Conservation (phyloP, 169 alveolate genomes). For the Plasmodium reichenowi region DNA sequence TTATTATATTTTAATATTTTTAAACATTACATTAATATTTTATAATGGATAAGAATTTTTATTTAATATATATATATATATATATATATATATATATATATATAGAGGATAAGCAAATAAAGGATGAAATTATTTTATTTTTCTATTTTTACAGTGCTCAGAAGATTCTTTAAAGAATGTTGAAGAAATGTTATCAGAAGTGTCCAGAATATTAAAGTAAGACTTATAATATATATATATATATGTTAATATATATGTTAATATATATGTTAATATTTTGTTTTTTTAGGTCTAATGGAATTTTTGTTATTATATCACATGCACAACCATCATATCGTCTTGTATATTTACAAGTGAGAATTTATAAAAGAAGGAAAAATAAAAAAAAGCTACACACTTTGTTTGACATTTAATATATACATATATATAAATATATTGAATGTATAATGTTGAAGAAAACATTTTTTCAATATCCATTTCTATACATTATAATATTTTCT, state of each 20-base stretch:
- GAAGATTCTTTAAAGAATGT: conserved; percentile 61
- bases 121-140: neutral
- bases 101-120: neutral
- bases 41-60: too few species aligned
- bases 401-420: neutral
- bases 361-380: neutral
- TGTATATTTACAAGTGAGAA: conserved; percentile 53
- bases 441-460: neutral
- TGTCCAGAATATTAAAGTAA: conserved; percentile 69
- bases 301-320: conserved; percentile 70
- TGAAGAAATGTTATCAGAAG: conserved; percentile 72
- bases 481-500: neutral
- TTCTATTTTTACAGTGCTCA: conserved; percentile 26
- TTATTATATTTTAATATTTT: too few species aligned
- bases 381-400: neutral
- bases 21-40: too few species aligned
- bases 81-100: too few species aligned
- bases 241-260: neutral
- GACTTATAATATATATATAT: neutral
- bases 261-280: neutral
- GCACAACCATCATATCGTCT: conserved; percentile 74
- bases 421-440: neutral
- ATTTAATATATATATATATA: too few species aligned
- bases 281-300: conserved; percentile 52
- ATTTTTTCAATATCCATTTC: neutral